Evolutionary conservation across 345 rosid genomes (phyloP), one percentile per base, ranked within the genome.

Genomic region (Toxicodendron radicans): DNA sequence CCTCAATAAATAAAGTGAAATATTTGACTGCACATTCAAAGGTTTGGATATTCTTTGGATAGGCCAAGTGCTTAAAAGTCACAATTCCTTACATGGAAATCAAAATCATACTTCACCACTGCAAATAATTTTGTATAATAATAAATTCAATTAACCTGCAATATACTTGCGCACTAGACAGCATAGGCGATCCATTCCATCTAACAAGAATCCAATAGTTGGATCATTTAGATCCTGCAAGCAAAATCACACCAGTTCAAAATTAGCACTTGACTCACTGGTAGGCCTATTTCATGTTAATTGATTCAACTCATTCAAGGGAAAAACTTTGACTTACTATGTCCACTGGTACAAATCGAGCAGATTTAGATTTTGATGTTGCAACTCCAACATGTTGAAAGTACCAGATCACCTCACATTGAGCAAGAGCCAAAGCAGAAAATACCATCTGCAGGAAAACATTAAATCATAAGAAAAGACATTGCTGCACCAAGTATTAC

Each of bases 151-250:
- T 41, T 78, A 66, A 89, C 99, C 98, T 87, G 98, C 91, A 73
- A 91, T 93, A 80, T 93, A 95, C 82, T 95, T 95, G 88, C 98
- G 98, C 69, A 93, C 97, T 67, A 95, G 83, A 84, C 99, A 88
- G 84, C 97, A 93, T 62, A 93, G 83, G 53, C 76, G 92, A 70
- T 93, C 98, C 99, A 93, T 93, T 82, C 99, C 99, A 70, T 95
- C 98, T 30, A 95, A 81, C 70, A 95, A 86, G 87, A 91, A 95
- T 76, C 98, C 99, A 27, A 90, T 87, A 80, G 98, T 95, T 70
- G 98, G 99, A 85, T 95, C 99, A 89, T 79, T 92, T 84, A 93
- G 98, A 87, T 95, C 98, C 98, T 93, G 79, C 80, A 80, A 63
- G 67, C 76, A 71, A 79, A 79, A 76, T 72, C 54, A 69, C 64